phyloP scores from a whole-genome alignment of 306 rosid species.

The Lotus japonicus region DNA sequence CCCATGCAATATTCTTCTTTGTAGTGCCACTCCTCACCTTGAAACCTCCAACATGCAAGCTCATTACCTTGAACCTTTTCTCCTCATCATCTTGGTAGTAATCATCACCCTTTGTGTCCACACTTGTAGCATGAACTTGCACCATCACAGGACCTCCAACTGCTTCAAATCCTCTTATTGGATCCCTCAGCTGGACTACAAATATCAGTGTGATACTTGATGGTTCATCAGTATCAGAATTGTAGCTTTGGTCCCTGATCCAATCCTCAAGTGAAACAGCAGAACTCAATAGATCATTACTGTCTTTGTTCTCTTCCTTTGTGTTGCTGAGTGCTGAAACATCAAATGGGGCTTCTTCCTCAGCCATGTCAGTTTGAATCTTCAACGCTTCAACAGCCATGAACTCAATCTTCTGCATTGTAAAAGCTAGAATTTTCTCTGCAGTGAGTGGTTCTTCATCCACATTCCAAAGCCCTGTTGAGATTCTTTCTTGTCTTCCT shows the following conservation, averaged over 20 bases:
- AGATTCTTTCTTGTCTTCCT: slow-evolving; percentile 72
- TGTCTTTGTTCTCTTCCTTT: slow-evolving; percentile 22
- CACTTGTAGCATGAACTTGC: slow-evolving; percentile 39
- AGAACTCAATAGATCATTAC: slow-evolving; percentile 37
- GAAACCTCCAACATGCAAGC: slow-evolving; percentile 76
- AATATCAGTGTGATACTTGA: slow-evolving; percentile 44
- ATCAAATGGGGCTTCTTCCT: slow-evolving; percentile 84
- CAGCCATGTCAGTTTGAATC: slow-evolving; percentile 75
- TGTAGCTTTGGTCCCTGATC: slow-evolving; percentile 34
- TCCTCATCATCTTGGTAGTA: slow-evolving; percentile 39
- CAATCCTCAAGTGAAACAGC: slow-evolving; percentile 69
- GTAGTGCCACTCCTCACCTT: slow-evolving; percentile 43
- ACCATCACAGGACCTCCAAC: slow-evolving; percentile 84
- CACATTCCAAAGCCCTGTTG: slow-evolving; percentile 78
- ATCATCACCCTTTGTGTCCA: slow-evolving; percentile 18
- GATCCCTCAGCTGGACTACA: slow-evolving; percentile 71
- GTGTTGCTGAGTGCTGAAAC: slow-evolving; percentile 36
- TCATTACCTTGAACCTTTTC: slow-evolving; percentile 51
- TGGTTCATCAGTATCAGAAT: slow-evolving; percentile 8
- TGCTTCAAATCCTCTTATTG: slow-evolving; percentile 56
- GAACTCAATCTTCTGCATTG: slow-evolving; percentile 72
- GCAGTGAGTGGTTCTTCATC: slow-evolving; percentile 46
- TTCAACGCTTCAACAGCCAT: slow-evolving; percentile 69
- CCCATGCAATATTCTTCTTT: slow-evolving; percentile 49
- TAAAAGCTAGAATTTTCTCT: slow-evolving; percentile 63